Conservation (phyloP, 805 yeast species). For the Candida maris region DNA sequence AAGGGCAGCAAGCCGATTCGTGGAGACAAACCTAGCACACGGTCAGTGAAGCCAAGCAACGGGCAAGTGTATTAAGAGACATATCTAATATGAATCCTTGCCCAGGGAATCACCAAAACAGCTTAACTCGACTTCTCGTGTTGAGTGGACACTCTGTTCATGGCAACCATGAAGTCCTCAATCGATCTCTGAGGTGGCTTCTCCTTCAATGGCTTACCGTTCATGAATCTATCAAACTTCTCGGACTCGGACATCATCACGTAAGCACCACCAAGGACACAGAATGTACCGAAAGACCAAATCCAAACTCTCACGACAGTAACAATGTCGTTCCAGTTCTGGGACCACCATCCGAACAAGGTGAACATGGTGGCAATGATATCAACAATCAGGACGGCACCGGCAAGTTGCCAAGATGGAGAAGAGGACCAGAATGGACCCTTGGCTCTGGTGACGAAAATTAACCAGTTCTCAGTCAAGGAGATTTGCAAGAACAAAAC, state of each 20-base stretch:
- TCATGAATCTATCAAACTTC: constrained; percentile 77
- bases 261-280: constrained; percentile 95
- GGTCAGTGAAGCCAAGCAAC: constrained; percentile 9
- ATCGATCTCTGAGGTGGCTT: constrained; percentile 60
- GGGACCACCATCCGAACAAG: constrained; percentile 96
- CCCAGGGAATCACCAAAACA: neutral
- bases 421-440: constrained; percentile 98
- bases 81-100: constrained; percentile 15
- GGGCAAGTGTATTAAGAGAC: constrained; percentile 11
- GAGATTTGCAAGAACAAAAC: constrained; percentile 91
- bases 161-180: constrained; percentile 81
- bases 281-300: constrained; percentile 96
- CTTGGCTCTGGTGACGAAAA: constrained; percentile 93
- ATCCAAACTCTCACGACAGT: constrained; percentile 93
- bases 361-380: constrained; percentile 89
- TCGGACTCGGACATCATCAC: constrained; percentile 84
- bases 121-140: constrained; percentile 73
- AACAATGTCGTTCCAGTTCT: constrained; percentile 94
- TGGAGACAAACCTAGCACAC: constrained; percentile 1
- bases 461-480: constrained; percentile 95
- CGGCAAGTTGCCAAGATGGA: constrained; percentile 95
- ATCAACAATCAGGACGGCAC: constrained; percentile 90
- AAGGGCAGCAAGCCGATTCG: neutral
- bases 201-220: constrained; percentile 69
- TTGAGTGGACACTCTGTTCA: constrained; percentile 87